Evolutionary conservation across 768 basidiomycete genomes (phyloP).

Genomic region (Termitomyces sp.): DNA sequence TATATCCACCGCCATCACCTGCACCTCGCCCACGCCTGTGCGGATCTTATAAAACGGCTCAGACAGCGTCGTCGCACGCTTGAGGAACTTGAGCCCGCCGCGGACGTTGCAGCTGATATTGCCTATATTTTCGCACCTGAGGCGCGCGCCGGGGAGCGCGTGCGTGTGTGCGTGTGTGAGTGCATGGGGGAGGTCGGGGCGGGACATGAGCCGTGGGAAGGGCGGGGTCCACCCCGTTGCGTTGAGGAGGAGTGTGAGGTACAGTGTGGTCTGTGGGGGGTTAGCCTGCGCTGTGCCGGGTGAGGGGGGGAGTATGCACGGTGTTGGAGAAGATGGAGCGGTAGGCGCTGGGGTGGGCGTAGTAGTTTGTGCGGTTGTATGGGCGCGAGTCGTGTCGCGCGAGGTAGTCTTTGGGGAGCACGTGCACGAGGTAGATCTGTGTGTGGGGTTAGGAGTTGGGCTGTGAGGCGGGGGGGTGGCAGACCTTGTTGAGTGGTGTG

Average conservation of each 20-base stretch:
- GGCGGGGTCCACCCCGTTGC: slow-evolving; percentile 79
- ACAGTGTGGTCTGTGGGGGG: slow-evolving; percentile 66
- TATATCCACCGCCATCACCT: slow-evolving; percentile 89
- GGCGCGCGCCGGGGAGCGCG: no score
- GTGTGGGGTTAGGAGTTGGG: no score
- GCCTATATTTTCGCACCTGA: slow-evolving; percentile 57
- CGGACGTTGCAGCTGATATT: slow-evolving; percentile 90
- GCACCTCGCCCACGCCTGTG: slow-evolving; percentile 31
- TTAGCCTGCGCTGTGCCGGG: background rate
- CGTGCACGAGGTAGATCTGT: slow-evolving; percentile 79
- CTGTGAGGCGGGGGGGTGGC: no score
- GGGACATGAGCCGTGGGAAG: slow-evolving; percentile 78
- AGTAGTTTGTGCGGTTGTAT: slow-evolving; percentile 69
- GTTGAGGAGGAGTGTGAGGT: slow-evolving; percentile 79
- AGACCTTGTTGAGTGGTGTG: background rate
- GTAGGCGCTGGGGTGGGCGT: slow-evolving; percentile 61
- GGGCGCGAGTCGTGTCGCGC: slow-evolving; percentile 43
- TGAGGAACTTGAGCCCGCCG: slow-evolving; percentile 85
- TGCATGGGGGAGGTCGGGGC: slow-evolving; percentile 49
- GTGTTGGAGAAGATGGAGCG: slow-evolving; percentile 61
- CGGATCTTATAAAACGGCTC: slow-evolving; percentile 57
- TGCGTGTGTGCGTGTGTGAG: slow-evolving; percentile 35
- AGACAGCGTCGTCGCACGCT: slow-evolving; percentile 70
- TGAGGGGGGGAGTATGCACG: slow-evolving; percentile 29
- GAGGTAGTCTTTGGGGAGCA: slow-evolving; percentile 65